Percentiles rank a stretch among this genome's conserved stretches.
Evolutionary conservation across 306 rosid species (phyloP).

Genomic region (Prosopis cineraria): DNA sequence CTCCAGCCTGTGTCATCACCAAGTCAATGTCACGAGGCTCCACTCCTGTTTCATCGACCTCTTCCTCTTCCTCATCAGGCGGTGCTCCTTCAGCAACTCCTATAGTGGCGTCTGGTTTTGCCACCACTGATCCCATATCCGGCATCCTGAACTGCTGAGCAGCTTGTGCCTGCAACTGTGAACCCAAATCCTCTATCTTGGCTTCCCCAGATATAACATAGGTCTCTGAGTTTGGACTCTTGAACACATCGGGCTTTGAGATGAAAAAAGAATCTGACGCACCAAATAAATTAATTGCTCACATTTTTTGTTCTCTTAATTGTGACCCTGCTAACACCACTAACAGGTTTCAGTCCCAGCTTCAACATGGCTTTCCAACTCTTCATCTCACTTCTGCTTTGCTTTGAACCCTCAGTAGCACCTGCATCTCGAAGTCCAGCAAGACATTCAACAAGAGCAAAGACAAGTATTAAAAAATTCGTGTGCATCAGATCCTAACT

Average conservation of each 20-base stretch:
- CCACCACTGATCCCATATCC: constrained; percentile 67
- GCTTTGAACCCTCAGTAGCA: constrained; percentile 76
- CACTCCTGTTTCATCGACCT: constrained; percentile 72
- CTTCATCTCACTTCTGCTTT: constrained; percentile 97
- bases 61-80: constrained; percentile 74
- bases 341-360: constrained; percentile 88
- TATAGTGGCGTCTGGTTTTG: constrained; percentile 56
- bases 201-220: constrained; percentile 85
- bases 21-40: constrained; percentile 80
- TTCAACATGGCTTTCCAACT: constrained; percentile 96
- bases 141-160: constrained; percentile 95
- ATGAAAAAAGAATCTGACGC: constrained; percentile 71
- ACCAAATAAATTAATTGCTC: constrained; percentile 21
- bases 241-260: constrained; percentile 92
- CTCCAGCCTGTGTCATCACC: constrained; percentile 94
- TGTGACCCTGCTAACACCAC: constrained; percentile 91
- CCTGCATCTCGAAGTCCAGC: constrained; percentile 48
- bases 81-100: constrained; percentile 45
- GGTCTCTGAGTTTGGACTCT: constrained; percentile 88
- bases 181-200: constrained; percentile 84
- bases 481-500: neutral
- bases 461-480: neutral
- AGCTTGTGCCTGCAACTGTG: constrained; percentile 89
- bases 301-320: constrained; percentile 88
- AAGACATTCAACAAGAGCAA: neutral